Conservation (phyloP, 768 basidiomycete genomes). For the Leucocoprinus leucothites region DNA sequence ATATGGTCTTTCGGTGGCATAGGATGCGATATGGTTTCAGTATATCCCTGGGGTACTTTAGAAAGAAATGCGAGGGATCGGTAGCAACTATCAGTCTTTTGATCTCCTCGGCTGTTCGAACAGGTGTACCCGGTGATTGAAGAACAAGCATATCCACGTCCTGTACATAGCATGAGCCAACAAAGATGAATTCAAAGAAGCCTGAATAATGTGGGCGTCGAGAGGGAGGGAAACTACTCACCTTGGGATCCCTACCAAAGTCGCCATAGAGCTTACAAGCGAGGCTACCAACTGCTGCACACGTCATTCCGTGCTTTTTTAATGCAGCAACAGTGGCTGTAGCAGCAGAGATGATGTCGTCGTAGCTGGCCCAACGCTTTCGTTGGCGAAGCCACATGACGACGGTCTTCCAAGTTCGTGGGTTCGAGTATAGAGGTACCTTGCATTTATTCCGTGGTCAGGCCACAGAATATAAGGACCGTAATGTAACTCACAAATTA, state of each 20-base stretch:
- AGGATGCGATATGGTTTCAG: constrained; percentile 9
- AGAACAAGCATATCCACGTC: constrained; percentile 37
- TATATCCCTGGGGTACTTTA: constrained; percentile 12
- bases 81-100: constrained; percentile 1
- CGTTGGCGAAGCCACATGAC: not conserved
- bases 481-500: no score
- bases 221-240: constrained; percentile 20
- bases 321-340: constrained; percentile 24
- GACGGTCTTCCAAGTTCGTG: no score
- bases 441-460: no score
- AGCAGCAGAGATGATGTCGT: constrained; percentile 21
- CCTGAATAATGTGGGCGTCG: no score
- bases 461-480: no score
- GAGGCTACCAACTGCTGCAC: constrained; percentile 36
- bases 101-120: constrained; percentile 1
- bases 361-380: constrained; percentile 7
- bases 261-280: constrained; percentile 38
- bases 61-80: constrained; percentile 12
- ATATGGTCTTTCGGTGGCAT: constrained; percentile 1
- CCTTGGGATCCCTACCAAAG: constrained; percentile 33
- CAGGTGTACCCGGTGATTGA: not conserved
- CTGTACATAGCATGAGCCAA: constrained; percentile 16
- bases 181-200: no score
- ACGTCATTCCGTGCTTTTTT: constrained; percentile 19
- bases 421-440: no score